These are phyloP conservation scores for Didymella pinodella DNA, from an alignment of 2,329 filamentous ascomycete species.

Conservation along the genomic window DNA sequence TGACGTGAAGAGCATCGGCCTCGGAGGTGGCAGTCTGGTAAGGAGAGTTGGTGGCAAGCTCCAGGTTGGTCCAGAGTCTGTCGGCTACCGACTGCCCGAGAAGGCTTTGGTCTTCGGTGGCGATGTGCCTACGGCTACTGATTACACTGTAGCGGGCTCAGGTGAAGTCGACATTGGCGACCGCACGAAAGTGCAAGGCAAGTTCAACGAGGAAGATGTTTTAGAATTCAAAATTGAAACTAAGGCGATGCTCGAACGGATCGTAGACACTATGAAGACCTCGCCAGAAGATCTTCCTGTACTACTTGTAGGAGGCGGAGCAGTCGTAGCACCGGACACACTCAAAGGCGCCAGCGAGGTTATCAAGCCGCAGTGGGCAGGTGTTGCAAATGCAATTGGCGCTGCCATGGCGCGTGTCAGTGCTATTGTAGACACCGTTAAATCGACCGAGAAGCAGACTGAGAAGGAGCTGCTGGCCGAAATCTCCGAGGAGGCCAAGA, in stretches of 20 bases:
- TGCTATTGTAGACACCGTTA: constrained; percentile 52
- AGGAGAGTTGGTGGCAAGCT: constrained; percentile 50
- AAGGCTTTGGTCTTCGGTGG: constrained; percentile 67
- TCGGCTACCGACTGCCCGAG: constrained; percentile 64
- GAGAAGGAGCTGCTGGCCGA: constrained; percentile 48
- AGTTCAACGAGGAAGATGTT: constrained; percentile 48
- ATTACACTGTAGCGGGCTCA: constrained; percentile 56
- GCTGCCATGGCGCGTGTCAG: constrained; percentile 69
- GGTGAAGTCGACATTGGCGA: constrained; percentile 55
- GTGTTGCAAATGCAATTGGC: constrained; percentile 71
- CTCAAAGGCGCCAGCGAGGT: constrained; percentile 65
- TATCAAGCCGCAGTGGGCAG: constrained; percentile 64
- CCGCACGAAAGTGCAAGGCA: constrained; percentile 46
- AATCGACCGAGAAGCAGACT: constrained; percentile 48
- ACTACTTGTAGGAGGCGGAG: constrained; percentile 69
- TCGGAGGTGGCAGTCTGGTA: constrained; percentile 67
- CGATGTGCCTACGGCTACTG: constrained; percentile 65
- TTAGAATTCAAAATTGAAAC: constrained; percentile 53
- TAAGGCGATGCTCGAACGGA: constrained; percentile 62
- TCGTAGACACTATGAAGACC: constrained; percentile 70
- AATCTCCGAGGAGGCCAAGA: constrained; percentile 50
- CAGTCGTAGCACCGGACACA: constrained; percentile 64
- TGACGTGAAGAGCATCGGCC: constrained; percentile 66
- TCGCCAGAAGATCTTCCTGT: constrained; percentile 67
- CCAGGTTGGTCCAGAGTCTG: constrained; percentile 68